Percentiles rank a stretch among this genome's conserved stretches.
phyloP scores from a whole-genome alignment of 1,139 yeast genomes.

The Kodamaea plutei region DNA sequence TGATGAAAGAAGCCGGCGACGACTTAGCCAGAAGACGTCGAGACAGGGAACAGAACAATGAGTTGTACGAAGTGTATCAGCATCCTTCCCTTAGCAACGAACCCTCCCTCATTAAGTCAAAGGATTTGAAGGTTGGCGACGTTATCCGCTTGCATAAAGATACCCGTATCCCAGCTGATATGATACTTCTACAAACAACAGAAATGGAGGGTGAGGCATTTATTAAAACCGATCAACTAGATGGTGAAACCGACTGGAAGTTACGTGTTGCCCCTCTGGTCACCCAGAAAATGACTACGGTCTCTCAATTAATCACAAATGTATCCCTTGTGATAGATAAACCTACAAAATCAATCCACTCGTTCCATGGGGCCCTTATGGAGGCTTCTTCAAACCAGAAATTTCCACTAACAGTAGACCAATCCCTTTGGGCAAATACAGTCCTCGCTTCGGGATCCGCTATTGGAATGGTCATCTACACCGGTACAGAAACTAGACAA shows the following conservation, averaged over 20 bases:
- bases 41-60: conserved; percentile 85
- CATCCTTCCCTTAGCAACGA: conserved; percentile 22
- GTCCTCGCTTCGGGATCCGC: conserved; percentile 93
- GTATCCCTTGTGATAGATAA: conserved; percentile 63
- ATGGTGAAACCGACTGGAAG: conserved; percentile 99
- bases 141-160: conserved; percentile 78
- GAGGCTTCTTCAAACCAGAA: conserved; percentile 39
- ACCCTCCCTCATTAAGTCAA: conserved; percentile 48
- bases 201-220: conserved; percentile 84
- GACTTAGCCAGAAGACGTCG: conserved; percentile 87
- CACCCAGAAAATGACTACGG: conserved; percentile 56
- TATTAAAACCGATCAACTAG: conserved; percentile 94
- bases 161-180: conserved; percentile 88
- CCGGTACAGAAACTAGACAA: conserved; percentile 92
- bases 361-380: conserved; percentile 69
- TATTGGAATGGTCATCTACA: conserved; percentile 80
- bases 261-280: conserved; percentile 69
- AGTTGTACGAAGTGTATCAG: conserved; percentile 62
- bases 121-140: conserved; percentile 80
- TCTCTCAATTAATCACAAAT: conserved; percentile 28
- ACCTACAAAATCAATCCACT: conserved; percentile 81
- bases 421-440: conserved; percentile 97
- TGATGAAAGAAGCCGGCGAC: conserved; percentile 94
- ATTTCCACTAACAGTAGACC: conserved; percentile 76
- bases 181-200: conserved; percentile 78